Evolutionary conservation across 2,329 filamentous ascomycete genomes (phyloP).

Genomic region (Dothideomycetes sp.): DNA sequence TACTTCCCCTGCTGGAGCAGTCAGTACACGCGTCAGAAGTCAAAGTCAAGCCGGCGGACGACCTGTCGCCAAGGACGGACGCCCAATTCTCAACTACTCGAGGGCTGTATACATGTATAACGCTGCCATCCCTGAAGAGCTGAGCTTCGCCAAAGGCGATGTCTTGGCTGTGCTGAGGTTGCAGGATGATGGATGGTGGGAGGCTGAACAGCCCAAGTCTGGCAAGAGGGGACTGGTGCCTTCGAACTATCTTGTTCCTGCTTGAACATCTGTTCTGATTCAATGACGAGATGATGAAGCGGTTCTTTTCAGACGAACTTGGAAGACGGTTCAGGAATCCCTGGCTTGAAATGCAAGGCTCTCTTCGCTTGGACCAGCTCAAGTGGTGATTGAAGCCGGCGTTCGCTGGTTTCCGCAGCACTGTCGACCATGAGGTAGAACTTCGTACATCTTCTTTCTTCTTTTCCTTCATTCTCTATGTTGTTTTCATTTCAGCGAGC

Average conservation of each 20-base stretch:
- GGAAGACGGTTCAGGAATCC: too few relatives aligned
- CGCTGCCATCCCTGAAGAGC: conserved; percentile 88
- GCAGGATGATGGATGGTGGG: conserved; percentile 99
- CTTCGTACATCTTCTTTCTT: too few relatives aligned
- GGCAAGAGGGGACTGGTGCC: conserved; percentile 49
- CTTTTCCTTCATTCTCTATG: too few relatives aligned
- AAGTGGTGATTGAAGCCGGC: too few relatives aligned
- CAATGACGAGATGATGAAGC: too few relatives aligned
- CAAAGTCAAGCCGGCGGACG: conserved; percentile 82
- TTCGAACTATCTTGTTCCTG: conserved; percentile 43
- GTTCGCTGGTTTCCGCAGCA: too few relatives aligned
- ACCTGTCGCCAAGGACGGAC: conserved; percentile 75
- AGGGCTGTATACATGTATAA: conserved; percentile 90
- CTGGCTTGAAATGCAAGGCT: too few relatives aligned
- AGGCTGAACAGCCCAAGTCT: conserved; percentile 69
- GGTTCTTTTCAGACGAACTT: too few relatives aligned
- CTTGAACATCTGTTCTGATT: too few relatives aligned
- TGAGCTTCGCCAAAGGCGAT: conserved; percentile 87
- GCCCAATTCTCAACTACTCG: conserved; percentile 82
- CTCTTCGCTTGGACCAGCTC: too few relatives aligned
- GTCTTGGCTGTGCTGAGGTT: conserved; percentile 76
- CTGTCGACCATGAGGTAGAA: too few relatives aligned
- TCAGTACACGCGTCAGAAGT: conserved; percentile 47
- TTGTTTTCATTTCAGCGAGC: too few relatives aligned
- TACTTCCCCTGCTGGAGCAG: conserved; percentile 11